These are phyloP conservation scores for Aspergillus neotritici DNA, from an alignment of 2,329 filamentous ascomycete genomes.

Conservation along the genomic window DNA sequence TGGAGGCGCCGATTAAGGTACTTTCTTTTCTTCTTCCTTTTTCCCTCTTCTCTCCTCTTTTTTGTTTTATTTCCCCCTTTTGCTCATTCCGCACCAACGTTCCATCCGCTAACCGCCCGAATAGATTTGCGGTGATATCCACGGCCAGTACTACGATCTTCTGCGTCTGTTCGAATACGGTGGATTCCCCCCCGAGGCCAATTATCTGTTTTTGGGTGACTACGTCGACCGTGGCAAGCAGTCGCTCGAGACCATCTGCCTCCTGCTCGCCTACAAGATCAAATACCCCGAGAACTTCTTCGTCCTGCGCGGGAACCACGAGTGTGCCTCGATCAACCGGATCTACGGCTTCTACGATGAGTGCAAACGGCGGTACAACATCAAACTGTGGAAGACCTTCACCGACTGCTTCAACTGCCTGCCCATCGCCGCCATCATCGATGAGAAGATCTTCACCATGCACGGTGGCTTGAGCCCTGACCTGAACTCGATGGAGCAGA, in stretches of 20 bases:
- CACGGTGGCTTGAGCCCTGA: conserved; percentile 96
- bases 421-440: conserved; percentile 96
- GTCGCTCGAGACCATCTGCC: conserved; percentile 95
- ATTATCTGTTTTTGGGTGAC: conserved; percentile 98
- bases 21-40: not conserved
- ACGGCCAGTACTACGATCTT: conserved; percentile 98
- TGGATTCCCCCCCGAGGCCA: conserved; percentile 95
- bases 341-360: conserved; percentile 99
- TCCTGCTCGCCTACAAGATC: conserved; percentile 97
- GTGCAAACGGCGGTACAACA: conserved; percentile 98
- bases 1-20: conserved; percentile 99
- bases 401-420: conserved; percentile 99
- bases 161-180: conserved; percentile 97
- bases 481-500: conserved; percentile 99
- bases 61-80: too few relatives aligned
- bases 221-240: conserved; percentile 99
- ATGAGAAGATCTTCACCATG: conserved; percentile 99
- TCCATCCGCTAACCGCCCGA: conserved; percentile 10
- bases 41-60: too few relatives aligned
- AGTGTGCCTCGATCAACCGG: conserved; percentile 97
- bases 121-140: conserved; percentile 98
- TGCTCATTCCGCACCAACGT: too few relatives aligned
- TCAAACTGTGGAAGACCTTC: conserved; percentile 99
- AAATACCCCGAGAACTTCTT: conserved; percentile 99
- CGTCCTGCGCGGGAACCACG: conserved; percentile 95